Evolutionary conservation across 257 asterid genomes (phyloP), one percentile per base, ranked within the genome.

Genomic region (Solanum neorickii): DNA sequence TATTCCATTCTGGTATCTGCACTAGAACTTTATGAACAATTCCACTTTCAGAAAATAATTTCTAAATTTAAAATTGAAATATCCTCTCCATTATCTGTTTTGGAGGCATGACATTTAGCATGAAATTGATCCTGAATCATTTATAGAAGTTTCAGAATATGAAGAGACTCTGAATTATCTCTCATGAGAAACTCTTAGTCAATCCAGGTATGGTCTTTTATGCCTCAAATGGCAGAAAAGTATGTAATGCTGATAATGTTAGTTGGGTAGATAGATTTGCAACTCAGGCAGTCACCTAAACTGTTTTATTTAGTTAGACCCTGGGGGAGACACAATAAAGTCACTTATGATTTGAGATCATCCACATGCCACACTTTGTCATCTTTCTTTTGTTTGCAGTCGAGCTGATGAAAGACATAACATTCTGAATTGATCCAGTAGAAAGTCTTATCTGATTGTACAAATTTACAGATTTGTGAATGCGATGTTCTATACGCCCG

Each of bases 401-500:
- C 7, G 18, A 80, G 68, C 29, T 80, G 33, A 47, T 80, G 85
- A 80, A 80, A 29, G 65, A 47, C 44, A 5, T 46, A 46, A 47
- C 25, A 52, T 46, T 80, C 68, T 80, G 85, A 80, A 29, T 80
- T 80, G 68, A 35, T 80, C 68, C 85, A 47, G 68, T 80, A 5
- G 85, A 47, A 46, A 52, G 9, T 29, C 85, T 9, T 80, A 47
- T 18, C 85, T 80, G 12, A 80, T 80, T 47, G 44, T 85, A 70
- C 9, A 74, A 39, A 77, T 91, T 87, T 85, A 31, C 94, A 95
- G 99, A 93, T 97, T 85, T 94, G 97, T 83, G 98, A 95, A 87
- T 94, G 99, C 92, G 91, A 93, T 27, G 94, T 90, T 87, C 93
- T 97, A 52, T 92, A 90, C 87, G 89, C 92, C 88, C 96, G 99